phyloP scores from a whole-genome alignment of 1,284 basidiomycete genomes.

The Trichosporon sp. region DNA sequence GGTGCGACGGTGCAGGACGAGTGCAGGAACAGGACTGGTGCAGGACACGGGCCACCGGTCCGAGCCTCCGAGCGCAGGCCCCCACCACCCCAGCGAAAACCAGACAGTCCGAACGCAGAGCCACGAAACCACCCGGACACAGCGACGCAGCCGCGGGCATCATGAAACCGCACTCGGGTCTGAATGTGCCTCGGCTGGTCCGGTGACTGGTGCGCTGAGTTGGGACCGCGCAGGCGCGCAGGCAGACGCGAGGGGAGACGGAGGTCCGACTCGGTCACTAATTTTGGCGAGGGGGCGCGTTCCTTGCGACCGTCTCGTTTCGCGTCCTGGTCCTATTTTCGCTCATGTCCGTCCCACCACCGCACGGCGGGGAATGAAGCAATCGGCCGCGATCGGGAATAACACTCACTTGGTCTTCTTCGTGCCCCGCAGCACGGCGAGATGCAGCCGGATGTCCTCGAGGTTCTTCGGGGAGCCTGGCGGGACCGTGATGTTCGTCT shows the following conservation, averaged over 20 bases:
- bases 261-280: neutral
- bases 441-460: neutral
- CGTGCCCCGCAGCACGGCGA: neutral
- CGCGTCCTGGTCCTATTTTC: neutral
- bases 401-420: constrained; percentile 2
- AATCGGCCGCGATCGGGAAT: neutral
- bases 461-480: neutral
- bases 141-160: neutral
- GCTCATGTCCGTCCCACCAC: neutral
- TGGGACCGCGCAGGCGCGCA: neutral
- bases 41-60: neutral
- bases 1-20: neutral
- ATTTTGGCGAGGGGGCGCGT: neutral
- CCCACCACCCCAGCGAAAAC: neutral
- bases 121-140: neutral
- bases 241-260: neutral
- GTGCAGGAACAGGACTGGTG: neutral
- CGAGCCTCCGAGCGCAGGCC: neutral
- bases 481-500: neutral
- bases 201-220: neutral
- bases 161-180: neutral
- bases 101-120: neutral
- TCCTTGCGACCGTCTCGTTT: neutral
- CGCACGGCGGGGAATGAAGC: neutral
- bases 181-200: neutral